Evolutionary conservation across 176 grass and related monocot genomes (phyloP), one percentile per base, ranked within the genome.

Genomic region (Avena sativa): DNA sequence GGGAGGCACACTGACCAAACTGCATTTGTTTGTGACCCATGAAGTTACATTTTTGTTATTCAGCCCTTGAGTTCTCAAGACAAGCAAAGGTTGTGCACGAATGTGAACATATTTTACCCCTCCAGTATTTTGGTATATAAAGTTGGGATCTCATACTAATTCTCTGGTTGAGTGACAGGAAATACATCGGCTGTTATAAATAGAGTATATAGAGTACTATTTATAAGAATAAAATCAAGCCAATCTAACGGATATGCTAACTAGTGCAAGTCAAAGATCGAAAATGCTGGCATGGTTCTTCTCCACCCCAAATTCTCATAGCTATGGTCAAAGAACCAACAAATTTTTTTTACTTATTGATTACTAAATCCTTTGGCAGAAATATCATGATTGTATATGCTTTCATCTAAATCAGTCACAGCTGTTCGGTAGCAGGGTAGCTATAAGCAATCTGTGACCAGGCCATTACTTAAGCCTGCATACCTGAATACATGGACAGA

Each of bases 361-460:
- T 50, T 47, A 66, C 8, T 84, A 58, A 49, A 30, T 38, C 70
- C 21, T 58, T 81, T 48, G 26, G 21, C 53, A 84, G 38, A 83
- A 83, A 61, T 61, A 84, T 60, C 68, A 73, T 8, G 20, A 85
- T 81, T 23, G 58, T 81, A 19, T 46, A 34, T 46, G 58, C 10
- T 80, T 64, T 34, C 40, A 83, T 36, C 26, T 51, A 8, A 52
- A 79, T 57, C 58, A n/a, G 16, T 36, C n/a, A 55, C n/a, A 52
- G 1, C 38, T 86, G 57, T 28, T 86, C 63, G 56, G 28, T 61
- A 78, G n/a, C 17, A 64, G 52, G 32, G 70, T 52, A 78, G 40
- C 1, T 50, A 74, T 47, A 82, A 68, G 12, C 17, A 78, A 79
- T 38, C 82, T 21, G 15, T 71, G 2, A 44, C n/a, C 28, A 70